Evolutionary conservation across 73 alveolate genomes (phyloP).

Genomic region (Effrenium voratum): DNA sequence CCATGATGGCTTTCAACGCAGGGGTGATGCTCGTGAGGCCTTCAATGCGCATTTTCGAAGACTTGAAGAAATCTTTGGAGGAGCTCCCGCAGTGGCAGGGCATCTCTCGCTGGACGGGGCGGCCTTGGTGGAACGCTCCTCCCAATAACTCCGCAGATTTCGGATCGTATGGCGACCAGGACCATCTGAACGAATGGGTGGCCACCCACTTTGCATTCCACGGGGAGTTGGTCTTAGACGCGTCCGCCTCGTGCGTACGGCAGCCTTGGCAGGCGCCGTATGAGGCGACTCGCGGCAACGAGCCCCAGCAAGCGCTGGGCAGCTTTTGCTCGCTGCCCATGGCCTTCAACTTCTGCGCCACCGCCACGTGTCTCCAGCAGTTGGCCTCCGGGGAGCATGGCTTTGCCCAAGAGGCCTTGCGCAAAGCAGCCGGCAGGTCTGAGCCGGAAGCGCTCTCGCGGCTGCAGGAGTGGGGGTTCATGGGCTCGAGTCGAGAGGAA

Average conservation of each 20-base stretch:
- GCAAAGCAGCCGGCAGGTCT: too few relatives aligned
- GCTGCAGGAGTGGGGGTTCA: too few relatives aligned
- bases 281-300: background rate
- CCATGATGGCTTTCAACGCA: slow-evolving; percentile 90
- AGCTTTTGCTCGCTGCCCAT: slow-evolving; percentile 31
- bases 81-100: slow-evolving; percentile 50
- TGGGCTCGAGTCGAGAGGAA: too few relatives aligned
- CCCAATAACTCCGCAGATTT: background rate
- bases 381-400: slow-evolving; percentile 27
- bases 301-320: background rate
- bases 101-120: slow-evolving; percentile 18
- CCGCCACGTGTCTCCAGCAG: slow-evolving; percentile 19
- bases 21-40: slow-evolving; percentile 84
- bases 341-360: slow-evolving; percentile 83
- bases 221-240: slow-evolving; percentile 44
- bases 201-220: slow-evolving; percentile 35
- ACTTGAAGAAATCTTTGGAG: slow-evolving; percentile 17
- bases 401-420: slow-evolving; percentile 44
- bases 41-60: background rate
- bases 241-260: background rate
- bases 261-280: slow-evolving; percentile 48
- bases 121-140: slow-evolving; percentile 21
- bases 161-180: slow-evolving; percentile 67
- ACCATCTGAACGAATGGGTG: slow-evolving; percentile 66
- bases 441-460: too few relatives aligned